phyloP scores from a whole-genome alignment of 768 basidiomycete genomes.

The Megacollybia marginata region DNA sequence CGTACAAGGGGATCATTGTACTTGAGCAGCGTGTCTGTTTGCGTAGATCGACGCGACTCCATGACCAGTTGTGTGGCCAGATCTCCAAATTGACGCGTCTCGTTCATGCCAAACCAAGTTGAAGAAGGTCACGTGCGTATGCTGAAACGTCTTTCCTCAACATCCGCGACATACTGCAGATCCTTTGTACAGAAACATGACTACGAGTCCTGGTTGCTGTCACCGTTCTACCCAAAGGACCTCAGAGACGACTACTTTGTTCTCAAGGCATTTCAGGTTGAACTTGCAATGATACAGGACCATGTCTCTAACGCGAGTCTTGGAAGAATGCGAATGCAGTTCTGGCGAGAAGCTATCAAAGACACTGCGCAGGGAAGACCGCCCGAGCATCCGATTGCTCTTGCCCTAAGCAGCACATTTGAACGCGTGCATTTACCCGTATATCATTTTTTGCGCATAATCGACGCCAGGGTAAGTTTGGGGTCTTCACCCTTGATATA shows the following conservation, averaged over 20 bases:
- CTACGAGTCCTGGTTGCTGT: conserved; percentile 70
- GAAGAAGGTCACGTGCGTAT: not conserved
- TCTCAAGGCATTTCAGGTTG: conserved; percentile 77
- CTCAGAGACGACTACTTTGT: conserved; percentile 66
- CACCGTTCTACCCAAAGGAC: conserved; percentile 66
- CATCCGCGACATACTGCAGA: conserved; percentile 50
- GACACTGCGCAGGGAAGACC: conserved; percentile 63
- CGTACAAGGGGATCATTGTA: conserved; percentile 90
- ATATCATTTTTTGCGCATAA: conserved; percentile 77
- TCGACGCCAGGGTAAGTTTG: conserved; percentile 71
- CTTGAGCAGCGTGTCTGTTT: conserved; percentile 78
- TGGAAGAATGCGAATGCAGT: conserved; percentile 81
- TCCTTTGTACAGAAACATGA: conserved; percentile 71
- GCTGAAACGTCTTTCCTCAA: not conserved
- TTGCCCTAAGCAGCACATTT: conserved; percentile 58
- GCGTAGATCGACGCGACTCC: conserved; percentile 80
- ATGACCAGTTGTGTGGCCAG: conserved; percentile 81
- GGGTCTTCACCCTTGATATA: not conserved
- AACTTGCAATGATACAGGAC: conserved; percentile 73
- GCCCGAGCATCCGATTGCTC: conserved; percentile 73
- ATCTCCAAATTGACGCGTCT: conserved; percentile 70
- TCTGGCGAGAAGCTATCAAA: conserved; percentile 79
- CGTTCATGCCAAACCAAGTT: conserved; percentile 27
- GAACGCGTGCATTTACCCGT: conserved; percentile 39
- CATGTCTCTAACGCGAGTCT: conserved; percentile 64